Conservation (phyloP, 2,329 filamentous ascomycete species). For the Fusarium brevicatenulatum region DNA sequence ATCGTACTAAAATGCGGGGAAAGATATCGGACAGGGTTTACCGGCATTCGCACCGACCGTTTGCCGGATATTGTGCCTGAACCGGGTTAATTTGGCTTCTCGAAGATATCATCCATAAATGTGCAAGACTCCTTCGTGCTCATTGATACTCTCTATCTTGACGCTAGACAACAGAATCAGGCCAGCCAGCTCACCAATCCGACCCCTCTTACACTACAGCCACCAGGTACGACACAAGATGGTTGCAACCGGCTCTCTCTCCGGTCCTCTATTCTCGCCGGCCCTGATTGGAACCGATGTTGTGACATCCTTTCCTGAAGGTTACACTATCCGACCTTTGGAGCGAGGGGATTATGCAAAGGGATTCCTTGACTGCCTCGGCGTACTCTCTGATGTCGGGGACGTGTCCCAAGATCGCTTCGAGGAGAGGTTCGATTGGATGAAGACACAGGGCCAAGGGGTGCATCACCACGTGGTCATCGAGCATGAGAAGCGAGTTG, state of each 20-base stretch:
- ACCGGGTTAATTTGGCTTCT: not conserved
- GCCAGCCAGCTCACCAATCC: not conserved
- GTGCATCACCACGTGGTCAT: not conserved
- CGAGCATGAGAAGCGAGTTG: not conserved
- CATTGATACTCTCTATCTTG: not conserved
- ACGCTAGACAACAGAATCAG: not conserved
- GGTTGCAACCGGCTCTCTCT: not conserved
- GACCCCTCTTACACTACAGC: not conserved
- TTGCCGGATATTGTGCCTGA: not conserved
- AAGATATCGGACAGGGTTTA: not conserved
- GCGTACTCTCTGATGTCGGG: not conserved
- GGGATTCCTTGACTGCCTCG: not conserved
- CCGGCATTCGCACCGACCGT: not conserved
- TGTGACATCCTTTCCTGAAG: not conserved
- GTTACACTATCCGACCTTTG: not conserved
- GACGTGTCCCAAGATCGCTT: not conserved
- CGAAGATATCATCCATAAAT: not conserved
- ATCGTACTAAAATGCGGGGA: not conserved
- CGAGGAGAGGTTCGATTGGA: not conserved
- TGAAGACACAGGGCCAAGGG: not conserved
- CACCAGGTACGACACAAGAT: not conserved
- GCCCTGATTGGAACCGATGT: not conserved
- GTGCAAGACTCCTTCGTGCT: not conserved
- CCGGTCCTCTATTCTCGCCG: not conserved
- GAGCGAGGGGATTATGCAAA: not conserved